Conservation (phyloP, 2,329 filamentous ascomycete genomes). For the Didymella keratinophila region DNA sequence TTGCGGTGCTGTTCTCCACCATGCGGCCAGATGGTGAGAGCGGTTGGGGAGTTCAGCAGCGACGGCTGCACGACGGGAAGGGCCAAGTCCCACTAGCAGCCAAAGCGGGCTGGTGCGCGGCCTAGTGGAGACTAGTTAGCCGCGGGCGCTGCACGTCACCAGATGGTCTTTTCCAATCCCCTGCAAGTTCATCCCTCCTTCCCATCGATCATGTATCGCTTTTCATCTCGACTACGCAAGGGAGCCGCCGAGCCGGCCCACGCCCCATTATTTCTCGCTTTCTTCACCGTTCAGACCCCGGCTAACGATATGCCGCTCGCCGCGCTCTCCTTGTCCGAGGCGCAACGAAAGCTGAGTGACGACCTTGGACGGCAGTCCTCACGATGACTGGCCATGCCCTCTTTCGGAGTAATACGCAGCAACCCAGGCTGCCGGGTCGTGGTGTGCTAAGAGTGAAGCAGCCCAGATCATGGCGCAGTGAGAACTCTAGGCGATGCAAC, state of each 20-base stretch:
- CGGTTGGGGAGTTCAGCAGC: conserved; percentile 29
- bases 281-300: conserved; percentile 24
- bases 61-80: conserved; percentile 30
- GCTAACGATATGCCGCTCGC: conserved; percentile 34
- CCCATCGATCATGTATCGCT: conserved; percentile 29
- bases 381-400: conserved; percentile 34
- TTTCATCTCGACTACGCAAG: conserved; percentile 28
- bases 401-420: conserved; percentile 50
- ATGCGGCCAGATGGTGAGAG: conserved; percentile 25
- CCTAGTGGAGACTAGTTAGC: conserved; percentile 35
- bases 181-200: conserved; percentile 30
- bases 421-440: conserved; percentile 41
- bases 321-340: conserved; percentile 21
- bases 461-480: conserved; percentile 44
- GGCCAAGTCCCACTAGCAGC: conserved; percentile 30
- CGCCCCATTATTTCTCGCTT: conserved; percentile 26
- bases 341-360: conserved; percentile 19
- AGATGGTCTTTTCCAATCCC: conserved; percentile 34
- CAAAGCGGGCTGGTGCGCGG: conserved; percentile 29
- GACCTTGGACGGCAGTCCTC: conserved; percentile 19
- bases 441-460: conserved; percentile 33
- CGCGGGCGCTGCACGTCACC: conserved; percentile 49
- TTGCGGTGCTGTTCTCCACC: conserved; percentile 24
- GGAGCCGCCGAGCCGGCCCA: conserved; percentile 27
- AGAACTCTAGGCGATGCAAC: conserved; percentile 39